phyloP scores from a whole-genome alignment of 179 eudicot genomes.

The Actinidia chinensis region DNA sequence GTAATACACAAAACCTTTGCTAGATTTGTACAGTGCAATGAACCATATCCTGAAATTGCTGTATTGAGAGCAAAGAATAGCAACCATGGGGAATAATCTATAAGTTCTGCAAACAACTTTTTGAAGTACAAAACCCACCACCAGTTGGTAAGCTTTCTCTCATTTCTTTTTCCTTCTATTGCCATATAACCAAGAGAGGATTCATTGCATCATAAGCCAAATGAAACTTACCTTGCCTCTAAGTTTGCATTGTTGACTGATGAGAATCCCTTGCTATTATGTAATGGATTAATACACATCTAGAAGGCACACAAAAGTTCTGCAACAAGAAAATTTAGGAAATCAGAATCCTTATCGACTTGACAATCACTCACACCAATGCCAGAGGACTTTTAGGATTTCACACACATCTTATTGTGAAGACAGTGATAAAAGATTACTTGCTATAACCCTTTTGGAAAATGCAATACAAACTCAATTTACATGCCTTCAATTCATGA shows the following conservation, averaged over 20 bases:
- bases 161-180: background rate
- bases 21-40: background rate
- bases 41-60: background rate
- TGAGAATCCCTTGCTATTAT: conserved; percentile 77
- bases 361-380: background rate
- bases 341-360: background rate
- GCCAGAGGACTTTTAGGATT: background rate
- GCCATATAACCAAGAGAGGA: background rate
- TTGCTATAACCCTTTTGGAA: background rate
- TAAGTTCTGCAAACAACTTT: background rate
- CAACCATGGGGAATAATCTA: too few species aligned
- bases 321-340: conserved; percentile 28
- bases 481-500: background rate
- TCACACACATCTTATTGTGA: background rate
- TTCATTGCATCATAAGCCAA: background rate
- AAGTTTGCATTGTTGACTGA: conserved; percentile 45
- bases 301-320: conserved; percentile 97
- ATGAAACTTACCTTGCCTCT: conserved; percentile 60
- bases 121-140: background rate
- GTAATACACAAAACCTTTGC: background rate
- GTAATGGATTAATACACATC: conserved; percentile 92
- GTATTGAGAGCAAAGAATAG: background rate
- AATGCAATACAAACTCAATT: background rate
- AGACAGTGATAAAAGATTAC: background rate
- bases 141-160: background rate